These are phyloP conservation scores for Laetiporus sulphureus DNA, from an alignment of 1,284 basidiomycete species.

Conservation along the genomic window DNA sequence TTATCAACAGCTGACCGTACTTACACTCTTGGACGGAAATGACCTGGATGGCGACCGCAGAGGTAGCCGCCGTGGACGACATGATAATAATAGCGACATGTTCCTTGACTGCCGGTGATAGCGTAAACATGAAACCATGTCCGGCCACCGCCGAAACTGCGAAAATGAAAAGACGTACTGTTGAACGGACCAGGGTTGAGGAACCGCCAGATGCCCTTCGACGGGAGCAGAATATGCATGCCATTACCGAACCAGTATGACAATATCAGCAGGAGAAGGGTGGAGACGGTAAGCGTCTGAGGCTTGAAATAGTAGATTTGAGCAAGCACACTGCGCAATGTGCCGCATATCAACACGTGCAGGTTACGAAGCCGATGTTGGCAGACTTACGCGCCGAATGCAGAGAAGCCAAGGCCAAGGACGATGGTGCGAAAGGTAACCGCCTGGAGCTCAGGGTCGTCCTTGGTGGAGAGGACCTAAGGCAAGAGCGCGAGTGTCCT, in stretches of 20 bases:
- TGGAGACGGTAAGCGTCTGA: constrained; percentile 29
- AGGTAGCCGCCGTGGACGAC: constrained; percentile 28
- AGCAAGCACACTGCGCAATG: constrained; percentile 28
- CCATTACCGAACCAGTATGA: constrained; percentile 32
- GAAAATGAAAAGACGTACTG: constrained; percentile 18
- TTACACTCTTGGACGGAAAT: constrained; percentile 30
- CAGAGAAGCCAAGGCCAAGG: constrained; percentile 33
- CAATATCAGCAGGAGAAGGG: constrained; percentile 30
- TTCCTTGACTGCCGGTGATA: constrained; percentile 24
- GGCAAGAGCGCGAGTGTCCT: too few relatives aligned
- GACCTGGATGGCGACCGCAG: constrained; percentile 30
- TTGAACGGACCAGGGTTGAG: constrained; percentile 41
- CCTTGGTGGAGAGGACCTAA: constrained; percentile 30
- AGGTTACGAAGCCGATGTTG: not conserved
- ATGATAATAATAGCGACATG: constrained; percentile 31
- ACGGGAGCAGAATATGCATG: constrained; percentile 27
- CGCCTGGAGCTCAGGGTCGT: constrained; percentile 30
- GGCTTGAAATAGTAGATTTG: constrained; percentile 35
- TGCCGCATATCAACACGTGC: constrained; percentile 9
- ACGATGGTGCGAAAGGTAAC: constrained; percentile 32
- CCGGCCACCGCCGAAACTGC: not conserved
- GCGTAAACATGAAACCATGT: not conserved
- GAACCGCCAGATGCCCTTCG: constrained; percentile 28
- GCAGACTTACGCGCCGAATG: constrained; percentile 26
- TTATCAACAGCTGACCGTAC: constrained; percentile 1